Base-by-base conservation (phyloP, 2,329 filamentous ascomycete species). In the Coniochaeta sp. region DNA sequence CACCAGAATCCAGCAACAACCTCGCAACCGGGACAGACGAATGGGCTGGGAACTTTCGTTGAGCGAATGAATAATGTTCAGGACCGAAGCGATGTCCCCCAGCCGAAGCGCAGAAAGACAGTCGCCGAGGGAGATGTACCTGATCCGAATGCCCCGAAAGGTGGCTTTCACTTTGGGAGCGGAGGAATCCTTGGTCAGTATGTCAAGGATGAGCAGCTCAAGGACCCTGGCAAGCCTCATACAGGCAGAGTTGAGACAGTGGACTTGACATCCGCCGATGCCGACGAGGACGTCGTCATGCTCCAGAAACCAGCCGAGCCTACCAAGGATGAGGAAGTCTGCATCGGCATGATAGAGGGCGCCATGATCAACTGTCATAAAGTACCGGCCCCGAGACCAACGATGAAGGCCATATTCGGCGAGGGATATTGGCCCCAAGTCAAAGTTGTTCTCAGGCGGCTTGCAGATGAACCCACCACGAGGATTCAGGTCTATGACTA, bases 61-160 rank as follows among this genome's bases (percentile, higher is more conserved):
- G 90, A 96, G 72, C 83, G 85, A 34, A 79, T 92, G 70, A 90
- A 93, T 70, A 87, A 88, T 65, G 83, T 96, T 16, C 82, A 90
- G 65, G 81, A 88, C 58, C 88, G 92, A 28, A 66, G 77, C 69
- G 63, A 79, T 71, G 69, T 78, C 32, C 79, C 81, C 2, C 84
- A 89, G 22, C 76, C 80, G 30, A 93, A 93, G 74, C 86, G 86
- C 58, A 75, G 85, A 58, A 92, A 86, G 69, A 72, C 82, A 9
- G 91, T 85, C 67, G 72, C 82, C 12, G 75, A 79, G 55, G 75
- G 80, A 36, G 70, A 77, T 55, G 70, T 76, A 19, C 67, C 74
- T 24, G 73, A 60, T 59, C 40, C 34, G 24, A 55, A 19, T 26
- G 30, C 54, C 26, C 40, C 73, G 42, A 79, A 77, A 58, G 69